Evolutionary conservation across 2,329 filamentous ascomycete genomes (phyloP).

Genomic region (Claviceps sp.): DNA sequence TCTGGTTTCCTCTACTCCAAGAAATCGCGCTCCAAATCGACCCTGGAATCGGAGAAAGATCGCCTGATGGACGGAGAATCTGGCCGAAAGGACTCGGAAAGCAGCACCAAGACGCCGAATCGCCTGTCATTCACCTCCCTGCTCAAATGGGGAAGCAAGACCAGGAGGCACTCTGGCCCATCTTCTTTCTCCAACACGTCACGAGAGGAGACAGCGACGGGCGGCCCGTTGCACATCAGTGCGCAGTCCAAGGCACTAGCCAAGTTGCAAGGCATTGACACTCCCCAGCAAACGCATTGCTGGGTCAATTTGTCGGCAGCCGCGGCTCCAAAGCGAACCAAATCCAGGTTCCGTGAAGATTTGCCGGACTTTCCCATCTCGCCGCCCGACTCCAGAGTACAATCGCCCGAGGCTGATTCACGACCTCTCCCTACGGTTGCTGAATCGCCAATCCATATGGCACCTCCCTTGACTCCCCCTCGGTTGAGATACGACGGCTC

Average conservation of each 20-base stretch:
- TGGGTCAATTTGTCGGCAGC: conserved; percentile 22
- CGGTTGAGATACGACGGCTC: conserved; percentile 30
- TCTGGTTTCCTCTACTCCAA: conserved; percentile 31
- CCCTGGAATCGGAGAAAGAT: conserved; percentile 27
- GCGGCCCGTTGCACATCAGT: conserved; percentile 10
- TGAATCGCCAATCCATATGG: conserved; percentile 14
- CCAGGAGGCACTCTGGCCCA: conserved; percentile 40
- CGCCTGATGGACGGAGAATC: conserved; percentile 34
- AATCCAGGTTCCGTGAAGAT: conserved; percentile 87
- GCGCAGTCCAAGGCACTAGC: conserved; percentile 22
- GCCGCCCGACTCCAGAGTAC: conserved; percentile 69
- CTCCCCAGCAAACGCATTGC: conserved; percentile 12
- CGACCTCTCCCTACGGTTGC: conserved; percentile 20
- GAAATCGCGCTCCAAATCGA: conserved; percentile 37
- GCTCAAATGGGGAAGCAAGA: conserved; percentile 55
- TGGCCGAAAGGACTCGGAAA: conserved; percentile 41
- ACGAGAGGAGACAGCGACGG: conserved; percentile 61
- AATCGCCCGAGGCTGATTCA: conserved; percentile 56
- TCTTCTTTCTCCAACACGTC: conserved; percentile 90
- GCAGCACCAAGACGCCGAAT: conserved; percentile 28
- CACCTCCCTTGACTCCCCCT: conserved; percentile 14
- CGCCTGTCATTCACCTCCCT: conserved; percentile 55
- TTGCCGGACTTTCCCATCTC: conserved; percentile 75
- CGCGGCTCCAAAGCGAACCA: conserved; percentile 58
- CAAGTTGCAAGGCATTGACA: conserved; percentile 21